These are phyloP conservation scores for Neopestalotiopsis clavispora DNA, from an alignment of 2,329 filamentous ascomycete species.

Conservation along the genomic window DNA sequence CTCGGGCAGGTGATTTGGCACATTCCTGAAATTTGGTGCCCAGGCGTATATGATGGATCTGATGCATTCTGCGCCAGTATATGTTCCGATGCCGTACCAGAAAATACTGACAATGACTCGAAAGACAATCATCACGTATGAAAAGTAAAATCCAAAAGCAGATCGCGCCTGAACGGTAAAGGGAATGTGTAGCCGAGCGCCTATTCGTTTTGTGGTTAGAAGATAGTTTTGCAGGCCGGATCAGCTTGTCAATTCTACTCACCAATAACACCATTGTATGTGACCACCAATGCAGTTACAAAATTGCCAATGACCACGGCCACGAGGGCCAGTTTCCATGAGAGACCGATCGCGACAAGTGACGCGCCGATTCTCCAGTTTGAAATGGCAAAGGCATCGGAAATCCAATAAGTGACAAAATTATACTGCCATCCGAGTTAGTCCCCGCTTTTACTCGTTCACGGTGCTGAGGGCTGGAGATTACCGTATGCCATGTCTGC, in stretches of 20 bases:
- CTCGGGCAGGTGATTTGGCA: slow-evolving; percentile 20
- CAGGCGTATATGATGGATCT: slow-evolving; percentile 30
- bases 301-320: slow-evolving; percentile 25
- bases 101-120: slow-evolving; percentile 39
- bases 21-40: slow-evolving; percentile 19
- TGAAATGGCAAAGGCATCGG: slow-evolving; percentile 24
- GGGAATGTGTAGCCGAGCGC: slow-evolving; percentile 31
- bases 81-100: slow-evolving; percentile 38
- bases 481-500: slow-evolving; percentile 17
- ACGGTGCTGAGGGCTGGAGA: background rate
- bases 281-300: slow-evolving; percentile 25
- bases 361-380: slow-evolving; percentile 26
- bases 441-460: background rate
- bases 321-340: slow-evolving; percentile 24
- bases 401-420: slow-evolving; percentile 27
- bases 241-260: background rate
- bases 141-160: slow-evolving; percentile 33
- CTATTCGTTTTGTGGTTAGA: background rate
- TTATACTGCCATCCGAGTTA: slow-evolving; percentile 10
- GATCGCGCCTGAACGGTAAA: slow-evolving; percentile 32
- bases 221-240: background rate
- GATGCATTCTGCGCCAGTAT: slow-evolving; percentile 34
- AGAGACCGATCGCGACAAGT: slow-evolving; percentile 25
- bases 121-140: slow-evolving; percentile 30
- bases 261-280: slow-evolving; percentile 28